These are phyloP conservation scores for Botrytis sinoallii DNA, from an alignment of 2,329 filamentous ascomycete species.

Conservation along the genomic window DNA sequence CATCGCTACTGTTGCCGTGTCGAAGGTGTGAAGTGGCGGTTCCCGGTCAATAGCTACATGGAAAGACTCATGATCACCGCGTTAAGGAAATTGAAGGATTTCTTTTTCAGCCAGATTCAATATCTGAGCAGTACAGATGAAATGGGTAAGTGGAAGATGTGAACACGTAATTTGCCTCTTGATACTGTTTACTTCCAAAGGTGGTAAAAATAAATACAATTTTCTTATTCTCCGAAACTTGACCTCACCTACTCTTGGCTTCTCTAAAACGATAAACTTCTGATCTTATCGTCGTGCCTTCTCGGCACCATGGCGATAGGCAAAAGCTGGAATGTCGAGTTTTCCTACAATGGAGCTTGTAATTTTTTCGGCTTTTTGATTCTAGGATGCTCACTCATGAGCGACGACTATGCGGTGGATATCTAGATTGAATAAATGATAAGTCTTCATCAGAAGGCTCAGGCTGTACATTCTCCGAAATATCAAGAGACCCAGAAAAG, in stretches of 20 bases:
- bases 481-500: not conserved
- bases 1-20: not conserved
- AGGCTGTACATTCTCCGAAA: not conserved
- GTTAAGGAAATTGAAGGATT: not conserved
- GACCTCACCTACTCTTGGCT: not conserved
- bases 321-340: rapidly evolving
- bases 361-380: not conserved
- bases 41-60: not conserved
- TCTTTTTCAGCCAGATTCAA: not conserved
- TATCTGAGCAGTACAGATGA: not conserved
- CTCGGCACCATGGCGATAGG: not conserved
- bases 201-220: not conserved
- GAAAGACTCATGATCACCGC: not conserved
- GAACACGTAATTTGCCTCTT: not conserved
- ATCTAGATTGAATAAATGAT: not conserved
- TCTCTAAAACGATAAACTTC: not conserved
- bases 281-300: not conserved
- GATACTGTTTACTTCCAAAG: not conserved
- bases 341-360: not conserved
- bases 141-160: rapidly evolving
- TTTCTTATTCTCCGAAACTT: not conserved
- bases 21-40: too few species aligned
- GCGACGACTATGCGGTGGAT: not conserved
- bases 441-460: not conserved
- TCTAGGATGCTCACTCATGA: not conserved